These are phyloP conservation scores for Monosporascus sp. DNA, from an alignment of 2,329 filamentous ascomycete species.

Conservation along the genomic window DNA sequence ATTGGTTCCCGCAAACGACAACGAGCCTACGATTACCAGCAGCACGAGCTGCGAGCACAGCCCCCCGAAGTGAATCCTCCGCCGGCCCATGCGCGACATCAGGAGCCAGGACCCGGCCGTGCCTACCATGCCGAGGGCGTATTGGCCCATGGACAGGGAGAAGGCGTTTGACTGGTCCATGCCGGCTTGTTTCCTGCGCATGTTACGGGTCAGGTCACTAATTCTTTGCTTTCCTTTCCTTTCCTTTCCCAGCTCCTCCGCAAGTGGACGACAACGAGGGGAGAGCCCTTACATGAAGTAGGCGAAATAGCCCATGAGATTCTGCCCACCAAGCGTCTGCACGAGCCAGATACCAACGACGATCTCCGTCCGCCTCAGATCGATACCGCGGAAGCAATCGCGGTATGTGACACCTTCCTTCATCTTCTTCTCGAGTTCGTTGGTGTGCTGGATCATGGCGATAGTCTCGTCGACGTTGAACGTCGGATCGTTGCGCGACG, in stretches of 20 bases:
- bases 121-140: conserved; percentile 45
- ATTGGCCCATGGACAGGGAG: conserved; percentile 42
- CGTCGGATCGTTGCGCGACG: conserved; percentile 29
- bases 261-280: conserved; percentile 3
- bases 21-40: conserved; percentile 35
- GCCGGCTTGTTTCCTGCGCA: conserved; percentile 35
- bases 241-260: background rate
- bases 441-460: conserved; percentile 50
- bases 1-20: conserved; percentile 31
- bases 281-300: conserved; percentile 33
- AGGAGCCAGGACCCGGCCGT: conserved; percentile 47
- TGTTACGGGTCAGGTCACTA: background rate
- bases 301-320: conserved; percentile 44
- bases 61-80: conserved; percentile 44
- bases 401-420: conserved; percentile 39
- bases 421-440: conserved; percentile 40
- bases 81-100: conserved; percentile 44
- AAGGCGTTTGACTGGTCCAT: conserved; percentile 39
- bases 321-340: conserved; percentile 43
- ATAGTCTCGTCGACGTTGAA: conserved; percentile 44
- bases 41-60: conserved; percentile 34
- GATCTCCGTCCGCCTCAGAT: conserved; percentile 50
- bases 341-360: conserved; percentile 44
- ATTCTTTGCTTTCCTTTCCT: background rate
- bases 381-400: conserved; percentile 48